A percentile compares a stretch with the other conserved stretches of the same genome.
Evolutionary conservation across 169 alveolate species (phyloP).

Genomic region (Theileria sp.): DNA sequence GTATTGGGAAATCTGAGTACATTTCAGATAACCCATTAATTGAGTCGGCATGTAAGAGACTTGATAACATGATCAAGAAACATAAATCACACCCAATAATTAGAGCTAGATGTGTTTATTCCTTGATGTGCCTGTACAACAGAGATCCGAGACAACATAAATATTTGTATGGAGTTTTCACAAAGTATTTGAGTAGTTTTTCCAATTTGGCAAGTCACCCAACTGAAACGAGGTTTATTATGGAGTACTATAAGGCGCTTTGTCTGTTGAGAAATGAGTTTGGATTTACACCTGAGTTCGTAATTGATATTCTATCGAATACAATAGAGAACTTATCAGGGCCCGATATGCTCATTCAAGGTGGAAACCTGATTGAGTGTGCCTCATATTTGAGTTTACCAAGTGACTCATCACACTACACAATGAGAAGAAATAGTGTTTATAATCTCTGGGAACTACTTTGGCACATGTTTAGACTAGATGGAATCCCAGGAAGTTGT

Average conservation of each 20-base stretch:
- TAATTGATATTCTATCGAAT: conserved; percentile 43
- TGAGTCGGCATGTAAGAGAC: conserved; percentile 24
- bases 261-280: conserved; percentile 43
- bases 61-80: conserved; percentile 41
- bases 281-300: conserved; percentile 56
- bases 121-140: conserved; percentile 58
- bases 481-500: conserved; percentile 67
- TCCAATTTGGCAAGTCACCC: conserved; percentile 55
- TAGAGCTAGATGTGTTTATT: conserved; percentile 48
- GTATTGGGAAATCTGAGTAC: conserved; percentile 42
- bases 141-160: conserved; percentile 46
- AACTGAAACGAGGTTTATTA: conserved; percentile 58
- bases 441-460: conserved; percentile 44
- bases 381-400: conserved; percentile 49
- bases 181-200: conserved; percentile 41
- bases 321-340: conserved; percentile 55
- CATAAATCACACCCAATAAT: conserved; percentile 57
- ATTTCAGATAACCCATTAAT: conserved; percentile 50
- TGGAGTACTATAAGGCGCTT: conserved; percentile 54
- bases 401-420: conserved; percentile 1
- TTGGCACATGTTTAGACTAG: conserved; percentile 66
- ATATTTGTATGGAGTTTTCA: conserved; percentile 31
- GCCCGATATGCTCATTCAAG: conserved; percentile 45
- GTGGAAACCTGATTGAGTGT: conserved; percentile 52
- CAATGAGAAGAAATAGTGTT: neutral